Conservation (phyloP, 2,329 filamentous ascomycete species). For the Penicillium expansum region DNA sequence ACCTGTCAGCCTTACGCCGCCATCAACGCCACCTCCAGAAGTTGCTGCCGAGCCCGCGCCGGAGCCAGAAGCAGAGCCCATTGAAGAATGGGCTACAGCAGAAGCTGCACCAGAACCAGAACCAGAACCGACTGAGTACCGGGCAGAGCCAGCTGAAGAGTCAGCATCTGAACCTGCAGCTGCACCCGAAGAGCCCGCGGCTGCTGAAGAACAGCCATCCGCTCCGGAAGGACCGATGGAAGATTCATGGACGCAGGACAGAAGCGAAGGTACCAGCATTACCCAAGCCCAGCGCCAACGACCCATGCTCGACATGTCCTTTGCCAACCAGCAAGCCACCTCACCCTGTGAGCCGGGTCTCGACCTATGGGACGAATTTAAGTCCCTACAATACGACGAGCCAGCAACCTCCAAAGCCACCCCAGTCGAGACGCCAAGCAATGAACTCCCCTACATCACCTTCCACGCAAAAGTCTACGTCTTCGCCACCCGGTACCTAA, state of each 20-base stretch:
- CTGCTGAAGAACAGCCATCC: not conserved
- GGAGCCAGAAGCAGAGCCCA: constrained; percentile 12
- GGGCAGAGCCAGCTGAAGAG: constrained; percentile 1
- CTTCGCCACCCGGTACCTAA: constrained; percentile 43
- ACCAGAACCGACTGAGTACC: not conserved
- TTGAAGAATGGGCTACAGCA: not conserved
- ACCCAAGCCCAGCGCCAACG: constrained; percentile 7
- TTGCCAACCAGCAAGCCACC: constrained; percentile 35
- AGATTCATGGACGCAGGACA: constrained; percentile 8
- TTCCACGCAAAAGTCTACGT: constrained; percentile 47
- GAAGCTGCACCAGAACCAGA: constrained; percentile 3
- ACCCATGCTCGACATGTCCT: constrained; percentile 37
- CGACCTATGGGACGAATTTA: constrained; percentile 42
- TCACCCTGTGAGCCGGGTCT: constrained; percentile 30
- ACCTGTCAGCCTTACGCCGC: constrained; percentile 35
- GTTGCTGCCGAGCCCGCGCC: not conserved
- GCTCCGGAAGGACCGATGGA: not conserved
- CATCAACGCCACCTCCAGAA: constrained; percentile 37
- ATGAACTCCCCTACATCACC: constrained; percentile 38
- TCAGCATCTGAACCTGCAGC: not conserved
- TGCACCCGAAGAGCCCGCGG: not conserved
- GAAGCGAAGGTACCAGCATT: not conserved
- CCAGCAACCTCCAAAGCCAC: constrained; percentile 10
- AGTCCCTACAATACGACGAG: constrained; percentile 35
- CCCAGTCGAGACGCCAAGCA: constrained; percentile 5